Base-by-base conservation (phyloP, 2,329 filamentous ascomycete genomes). In the Coniochaeta sp. region DNA sequence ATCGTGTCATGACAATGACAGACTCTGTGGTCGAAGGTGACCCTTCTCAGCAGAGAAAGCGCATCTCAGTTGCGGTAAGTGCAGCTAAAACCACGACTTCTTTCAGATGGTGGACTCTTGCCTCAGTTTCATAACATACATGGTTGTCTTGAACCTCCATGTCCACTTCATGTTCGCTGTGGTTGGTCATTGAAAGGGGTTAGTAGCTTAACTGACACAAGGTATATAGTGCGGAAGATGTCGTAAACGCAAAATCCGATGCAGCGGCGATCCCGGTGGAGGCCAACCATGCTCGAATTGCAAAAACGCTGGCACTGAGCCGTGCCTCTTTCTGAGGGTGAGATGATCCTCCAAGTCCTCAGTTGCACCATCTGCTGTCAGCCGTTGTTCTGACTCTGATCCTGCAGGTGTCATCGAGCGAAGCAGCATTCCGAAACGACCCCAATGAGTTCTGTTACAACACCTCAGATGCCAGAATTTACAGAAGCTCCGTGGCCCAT, bases 221-320 rank as follows among this genome's bases (percentile, higher is more conserved):
- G 38, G n/a, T n/a, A 7, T 64, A 60, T 65, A 97, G 93, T 98
- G 93, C 73, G 85, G 86, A 38, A 86, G 93, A 65, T 98, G 93
- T 74, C 86, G 93, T 62, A 93, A 93, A 76, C 85, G 93, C 61
- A 98, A 98, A 79, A 98, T 98, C 68, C 89, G 91, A 66, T 98
- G 93, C 77, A 96, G 90, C 69, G 93, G 93, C 50, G 91, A 96
- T 70, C 80, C 82, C 36, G 89, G 89, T 34, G 85, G 88, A 68
- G 89, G 89, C n/a, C 76, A 79, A 42, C 86, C 88, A n/a, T 98
- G 93, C 74, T 79, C 82, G 12, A 96, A 93, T 72, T 98, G 93
- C 78, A 89, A 86, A 68, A 85, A 80, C 62, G 88, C 93, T 58
- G 89, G 89, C 14, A 77, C 82, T 28, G 83, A 87, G 24, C 77